Conservation (phyloP, 139 green algal species). For the Desmodesmus armatus region DNA sequence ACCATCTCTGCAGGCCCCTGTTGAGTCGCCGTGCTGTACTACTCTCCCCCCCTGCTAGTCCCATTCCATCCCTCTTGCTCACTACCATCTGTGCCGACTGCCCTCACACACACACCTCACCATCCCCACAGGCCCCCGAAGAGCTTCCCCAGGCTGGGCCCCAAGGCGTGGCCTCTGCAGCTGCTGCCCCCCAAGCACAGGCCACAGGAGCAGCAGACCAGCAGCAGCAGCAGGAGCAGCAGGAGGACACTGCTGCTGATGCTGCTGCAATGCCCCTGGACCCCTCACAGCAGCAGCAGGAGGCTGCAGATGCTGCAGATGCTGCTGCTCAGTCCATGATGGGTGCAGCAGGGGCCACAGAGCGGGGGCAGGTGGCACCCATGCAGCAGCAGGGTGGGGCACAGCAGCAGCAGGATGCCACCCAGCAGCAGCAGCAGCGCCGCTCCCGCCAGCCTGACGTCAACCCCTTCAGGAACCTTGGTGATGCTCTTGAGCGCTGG, state of each 20-base stretch:
- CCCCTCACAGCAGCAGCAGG: constrained; percentile 13
- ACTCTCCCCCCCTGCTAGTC: no score
- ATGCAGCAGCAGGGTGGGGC: constrained; percentile 15
- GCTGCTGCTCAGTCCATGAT: constrained; percentile 34
- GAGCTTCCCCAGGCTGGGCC: constrained; percentile 65
- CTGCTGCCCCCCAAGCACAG: constrained; percentile 39
- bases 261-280: constrained; percentile 47
- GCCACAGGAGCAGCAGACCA: constrained; percentile 42
- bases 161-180: constrained; percentile 58
- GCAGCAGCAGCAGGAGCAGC: constrained; percentile 43
- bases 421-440: constrained; percentile 33
- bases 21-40: no score
- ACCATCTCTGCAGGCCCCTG: no score
- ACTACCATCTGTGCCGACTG: no score
- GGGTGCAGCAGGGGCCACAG: constrained; percentile 37
- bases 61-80: no score
- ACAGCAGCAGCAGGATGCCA: constrained; percentile 42
- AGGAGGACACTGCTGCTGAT: constrained; percentile 25
- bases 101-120: no score
- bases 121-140: constrained; percentile 39
- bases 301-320: constrained; percentile 38
- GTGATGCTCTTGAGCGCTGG: constrained; percentile 86
- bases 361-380: constrained; percentile 34
- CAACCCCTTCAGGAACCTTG: constrained; percentile 81
- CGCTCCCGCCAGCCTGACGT: constrained; percentile 57